These are phyloP conservation scores for Moesziomyces globuligerus DNA, from an alignment of 1,284 basidiomycete genomes.

Conservation along the genomic window DNA sequence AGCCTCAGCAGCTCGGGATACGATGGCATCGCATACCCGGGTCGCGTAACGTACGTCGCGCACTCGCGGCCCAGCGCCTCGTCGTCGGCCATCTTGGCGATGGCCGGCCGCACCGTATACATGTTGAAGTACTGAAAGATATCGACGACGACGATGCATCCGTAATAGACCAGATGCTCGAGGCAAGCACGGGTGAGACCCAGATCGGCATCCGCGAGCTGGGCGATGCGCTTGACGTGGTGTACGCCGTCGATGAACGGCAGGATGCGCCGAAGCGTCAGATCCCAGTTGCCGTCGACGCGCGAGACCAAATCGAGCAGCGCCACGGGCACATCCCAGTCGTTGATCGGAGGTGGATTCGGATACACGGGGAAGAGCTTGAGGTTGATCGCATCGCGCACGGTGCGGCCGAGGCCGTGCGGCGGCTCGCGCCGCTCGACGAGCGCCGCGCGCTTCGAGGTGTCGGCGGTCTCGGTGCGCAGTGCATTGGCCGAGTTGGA, in stretches of 20 bases:
- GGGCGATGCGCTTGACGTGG: conserved; percentile 88
- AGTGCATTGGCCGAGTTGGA: conserved; percentile 42
- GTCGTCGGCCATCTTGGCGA: conserved; percentile 85
- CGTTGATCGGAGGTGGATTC: conserved; percentile 86
- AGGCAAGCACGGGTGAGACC: conserved; percentile 86
- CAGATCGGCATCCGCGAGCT: conserved; percentile 88
- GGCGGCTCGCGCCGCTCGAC: conserved; percentile 56
- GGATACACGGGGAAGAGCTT: conserved; percentile 97
- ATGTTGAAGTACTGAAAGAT: conserved; percentile 94
- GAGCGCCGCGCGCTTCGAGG: conserved; percentile 22
- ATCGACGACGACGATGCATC: conserved; percentile 94
- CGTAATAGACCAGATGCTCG: conserved; percentile 94
- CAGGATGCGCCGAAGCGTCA: conserved; percentile 80
- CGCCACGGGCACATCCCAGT: conserved; percentile 95
- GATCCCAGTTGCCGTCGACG: conserved; percentile 92
- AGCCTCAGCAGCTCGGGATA: conserved; percentile 76
- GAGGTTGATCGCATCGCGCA: conserved; percentile 70
- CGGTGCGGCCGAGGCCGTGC: conserved; percentile 64
- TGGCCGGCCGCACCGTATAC: conserved; percentile 86
- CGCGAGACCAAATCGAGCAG: conserved; percentile 83
- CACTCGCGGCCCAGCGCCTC: conserved; percentile 85
- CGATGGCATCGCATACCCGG: conserved; percentile 70
- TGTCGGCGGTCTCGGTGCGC: conserved; percentile 16
- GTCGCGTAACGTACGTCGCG: conserved; percentile 84
- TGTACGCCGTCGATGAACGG: conserved; percentile 87